Evolutionary conservation across 179 eudicot genomes (phyloP), one percentile per base, ranked within the genome.

Genomic region (Beta lomatogona): DNA sequence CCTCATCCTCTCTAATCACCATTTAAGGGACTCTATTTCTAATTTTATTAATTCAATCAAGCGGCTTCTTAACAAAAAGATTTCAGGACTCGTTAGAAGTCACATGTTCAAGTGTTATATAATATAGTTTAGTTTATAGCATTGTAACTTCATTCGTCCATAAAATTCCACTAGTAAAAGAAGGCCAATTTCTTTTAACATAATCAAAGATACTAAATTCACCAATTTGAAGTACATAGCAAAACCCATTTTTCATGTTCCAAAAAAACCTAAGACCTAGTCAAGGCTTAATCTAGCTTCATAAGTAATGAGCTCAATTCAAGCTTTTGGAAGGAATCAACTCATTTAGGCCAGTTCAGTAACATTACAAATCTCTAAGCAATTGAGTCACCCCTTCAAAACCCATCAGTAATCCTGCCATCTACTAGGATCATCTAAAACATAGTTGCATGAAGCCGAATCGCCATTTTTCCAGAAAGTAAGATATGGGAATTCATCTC

Each of bases 361-460:
- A 31, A 31, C 1, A 31, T n/a, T 31, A 31, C 36, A 31, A 31
- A 31, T 31, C 36, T 31, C 36, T 2, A 31, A 31, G 36, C 36
- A 31, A 1, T 31, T 31, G 2, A 31, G 36, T 31, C 36, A 31
- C 36, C 36, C 36, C 36, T 31, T 31, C 36, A 31, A 31, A 31
- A 31, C 41, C 41, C 41, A 0, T 36, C 41, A 36, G 3, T 36
- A 36, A 36, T 68, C 72, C 6, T 3, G 48, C 36, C 66, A 41
- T 36, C 25, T 9, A 16, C 18, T 65, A 66, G 65, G 41, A 16
- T 77, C 64, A 54, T 53, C 22, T n/a, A 21, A 66, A 21, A 12
- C 9, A 54, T 75, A 11, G 50, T 28, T 81, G 76, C 79, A 57
- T 76, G 75, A 45, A 25, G 25, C 16, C 6, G 19, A 55, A 67